Evolutionary conservation across 352 stramenopile genomes (phyloP).

Genomic region (Pythium scleroteichum): DNA sequence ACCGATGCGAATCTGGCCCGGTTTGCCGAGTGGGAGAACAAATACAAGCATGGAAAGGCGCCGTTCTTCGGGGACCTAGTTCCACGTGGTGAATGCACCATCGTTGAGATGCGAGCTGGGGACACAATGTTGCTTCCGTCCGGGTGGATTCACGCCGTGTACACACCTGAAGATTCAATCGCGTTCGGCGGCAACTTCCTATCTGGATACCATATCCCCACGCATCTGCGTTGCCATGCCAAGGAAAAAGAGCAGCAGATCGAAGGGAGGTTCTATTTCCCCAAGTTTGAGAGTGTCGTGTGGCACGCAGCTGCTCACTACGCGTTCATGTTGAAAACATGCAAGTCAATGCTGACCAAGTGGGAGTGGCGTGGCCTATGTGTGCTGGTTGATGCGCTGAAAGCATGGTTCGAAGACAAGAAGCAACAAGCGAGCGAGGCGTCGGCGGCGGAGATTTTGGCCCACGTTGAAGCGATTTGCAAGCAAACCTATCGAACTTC

Average conservation of each 20-base stretch:
- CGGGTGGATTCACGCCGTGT: slow-evolving; percentile 48
- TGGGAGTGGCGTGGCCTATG: slow-evolving; percentile 29
- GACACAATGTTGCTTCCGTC: slow-evolving; percentile 48
- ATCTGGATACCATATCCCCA: slow-evolving; percentile 38
- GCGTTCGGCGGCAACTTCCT: slow-evolving; percentile 50
- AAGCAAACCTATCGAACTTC: slow-evolving; percentile 2
- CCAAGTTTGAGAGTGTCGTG: slow-evolving; percentile 34
- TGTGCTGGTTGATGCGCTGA: slow-evolving; percentile 24
- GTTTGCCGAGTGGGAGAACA: slow-evolving; percentile 33
- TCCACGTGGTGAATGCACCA: slow-evolving; percentile 25
- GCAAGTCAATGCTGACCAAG: slow-evolving; percentile 22
- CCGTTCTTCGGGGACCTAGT: slow-evolving; percentile 33
- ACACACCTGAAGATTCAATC: slow-evolving; percentile 45
- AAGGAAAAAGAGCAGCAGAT: slow-evolving; percentile 35
- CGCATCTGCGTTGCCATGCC: slow-evolving; percentile 34
- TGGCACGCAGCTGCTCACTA: slow-evolving; percentile 44
- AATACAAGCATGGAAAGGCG: slow-evolving; percentile 28
- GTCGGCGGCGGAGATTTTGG: not conserved
- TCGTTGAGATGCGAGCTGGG: slow-evolving; percentile 34
- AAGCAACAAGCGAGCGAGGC: not conserved
- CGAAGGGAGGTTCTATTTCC: slow-evolving; percentile 35
- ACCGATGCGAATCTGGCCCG: slow-evolving; percentile 34
- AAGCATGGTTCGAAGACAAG: slow-evolving; percentile 23
- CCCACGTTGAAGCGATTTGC: slow-evolving; percentile 17
- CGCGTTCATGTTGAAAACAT: slow-evolving; percentile 25